Evolutionary conservation across 257 asterid genomes (phyloP), one percentile per base, ranked within the genome.

Genomic region (Salvia splendens): DNA sequence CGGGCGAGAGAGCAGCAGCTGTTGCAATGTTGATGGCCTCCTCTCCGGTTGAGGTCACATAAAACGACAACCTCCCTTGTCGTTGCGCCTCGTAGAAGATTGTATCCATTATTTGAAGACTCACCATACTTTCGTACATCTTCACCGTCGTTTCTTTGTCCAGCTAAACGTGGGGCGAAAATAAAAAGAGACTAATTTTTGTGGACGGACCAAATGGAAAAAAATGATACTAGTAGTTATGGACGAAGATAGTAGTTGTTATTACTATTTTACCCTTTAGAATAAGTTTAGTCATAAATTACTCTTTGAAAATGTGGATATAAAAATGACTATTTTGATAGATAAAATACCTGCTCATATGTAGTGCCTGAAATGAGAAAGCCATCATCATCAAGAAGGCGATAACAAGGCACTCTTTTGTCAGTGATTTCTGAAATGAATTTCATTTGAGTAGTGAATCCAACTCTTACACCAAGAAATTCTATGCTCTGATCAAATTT

Each of bases 11-110:
- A 17, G 96, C 98, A 67, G 98, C 98, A 15, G 98, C 98, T 0
- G 98, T 83, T 58, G 89, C 98, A 62, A 93, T 77, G 79, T 81
- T 86, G 59, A 88, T 80, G 16, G 95, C 97, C 80, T 93, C 99
- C 75, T 93, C 99, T 3, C 99, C 99, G 4, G 40, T 64, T 4
- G 99, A 75, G 43, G 96, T 89, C 74, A 89, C 9, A 77, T 87
- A 92, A 69, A 92, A 92, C 1, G 96, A 85, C 45, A 92, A 45
- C 74, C 98, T 85, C 53, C 98, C 98, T 61, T 89, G 96, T 70
- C 98, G 77, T 67, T 92, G 98, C 0, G 95, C 92, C 78, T 93
- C 98, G 43, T 83, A 88, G 73, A 90, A 88, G 42, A 85, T 79
- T 52, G 77, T 79, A 47, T 93, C 98, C 90, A 90, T 85, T 16